Base-by-base conservation (phyloP, 352 stramenopile genomes). In the Phytopythium delawarense region DNA sequence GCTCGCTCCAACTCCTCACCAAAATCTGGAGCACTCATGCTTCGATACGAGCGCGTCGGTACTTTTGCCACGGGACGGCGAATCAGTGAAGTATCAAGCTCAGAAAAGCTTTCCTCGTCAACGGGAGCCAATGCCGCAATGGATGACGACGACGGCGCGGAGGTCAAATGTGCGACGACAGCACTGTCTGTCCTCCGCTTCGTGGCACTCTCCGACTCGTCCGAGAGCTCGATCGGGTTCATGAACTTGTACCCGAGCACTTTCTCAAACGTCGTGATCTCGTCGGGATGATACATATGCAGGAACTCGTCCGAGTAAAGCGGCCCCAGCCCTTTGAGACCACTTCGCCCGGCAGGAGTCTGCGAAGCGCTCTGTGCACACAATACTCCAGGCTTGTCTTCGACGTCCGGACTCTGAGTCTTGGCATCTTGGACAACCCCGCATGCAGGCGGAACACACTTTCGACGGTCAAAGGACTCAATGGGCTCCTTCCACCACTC, bases 401-500 rank as follows among this genome's bases (percentile, higher is more conserved):
- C 42, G 2, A 9, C 21, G 9, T 32, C 21, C 45, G 12, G 21
- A 21, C 15, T 54, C 39, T 46, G 16, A 12, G 6, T 1, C 50
- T 44, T 57, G 16, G 18, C 8, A 1, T 18, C 2, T 25, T 7
- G 37, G 28, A 13, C 7, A n/a, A 45, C 16, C 4, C 55, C 55
- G 9, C 30, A 30, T 4, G 55, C 55, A 20, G 55, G 55, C 15
- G 66, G 20, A 16, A 64, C 65, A 37, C 64, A 75, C 51, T 76
- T 79, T 15, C 67, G 70, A 12, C 57, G 51, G 34, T 96, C 88
- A 71, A 95, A 96, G 3, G 67, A 61, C 30, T 92, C 75, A 16
- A 97, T 66, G 11, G 88, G 83, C n/a, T 81, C 67, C 39, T 86
- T 86, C 89, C 89, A 97, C 89, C 89, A 97, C 50, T 94, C 83